Evolutionary conservation across 306 rosid species (phyloP), one percentile per base, ranked within the genome.

Genomic region (Acacia confusa): DNA sequence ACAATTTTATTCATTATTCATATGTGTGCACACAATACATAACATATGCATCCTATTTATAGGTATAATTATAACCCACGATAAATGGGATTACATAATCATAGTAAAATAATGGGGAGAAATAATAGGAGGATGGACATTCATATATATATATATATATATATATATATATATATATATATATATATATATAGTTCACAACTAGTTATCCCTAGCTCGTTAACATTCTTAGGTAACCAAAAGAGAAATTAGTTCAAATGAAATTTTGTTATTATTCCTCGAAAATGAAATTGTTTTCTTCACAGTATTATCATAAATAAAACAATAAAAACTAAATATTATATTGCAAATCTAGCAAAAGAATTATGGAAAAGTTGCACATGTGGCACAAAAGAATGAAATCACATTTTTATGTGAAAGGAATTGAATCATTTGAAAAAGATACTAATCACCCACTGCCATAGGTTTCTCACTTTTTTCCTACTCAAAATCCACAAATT

Each of bases 401-500:
- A 68, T 68, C 72, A 38, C 72, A 20, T 34, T 68, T 7, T 68
- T 4, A n/a, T 70, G 55, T 22, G 9, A 41, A 41, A 41, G 74
- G 74, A 70, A 22, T 69, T 70, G 55, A 70, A 41, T 72, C 76
- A 47, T 47, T 45, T 41, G 61, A 27, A 28, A 72, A 27, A 17
- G 40, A 71, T 44, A 41, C 52, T n/a, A 47, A 45, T 19, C 22
- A 45, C 40, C 58, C 53, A 25, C 11, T 17, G 55, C 38, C 52
- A 69, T 41, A 69, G 53, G 52, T 17, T 76, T 72, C 70, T 72
- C 78, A 27, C 76, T 63, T 72, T 71, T 53, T 70, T 75, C 84
- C 74, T 81, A 80, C 78, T 78, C 78, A 57, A 66, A 67, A 77
- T 40, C 43, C 68, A 77, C 52, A 80, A 77, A 57, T 57, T 22